phyloP scores from a whole-genome alignment of 768 basidiomycete species.

The Mrakia blollopis region DNA sequence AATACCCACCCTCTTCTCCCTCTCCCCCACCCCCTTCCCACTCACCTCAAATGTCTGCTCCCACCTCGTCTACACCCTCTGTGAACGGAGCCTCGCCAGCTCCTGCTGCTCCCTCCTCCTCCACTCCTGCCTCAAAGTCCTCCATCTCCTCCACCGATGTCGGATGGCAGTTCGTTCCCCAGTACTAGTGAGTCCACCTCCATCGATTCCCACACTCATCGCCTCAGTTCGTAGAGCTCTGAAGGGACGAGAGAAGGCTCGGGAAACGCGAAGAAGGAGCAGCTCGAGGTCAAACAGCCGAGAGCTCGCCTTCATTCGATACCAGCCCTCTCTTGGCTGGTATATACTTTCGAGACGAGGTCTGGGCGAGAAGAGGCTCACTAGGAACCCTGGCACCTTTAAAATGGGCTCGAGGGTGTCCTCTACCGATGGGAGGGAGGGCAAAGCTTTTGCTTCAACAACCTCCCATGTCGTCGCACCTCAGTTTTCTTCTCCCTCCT shows the following conservation, averaged over 20 bases:
- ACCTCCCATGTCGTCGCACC: no score
- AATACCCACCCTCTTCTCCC: background rate
- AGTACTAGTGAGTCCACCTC: slow-evolving; percentile 65
- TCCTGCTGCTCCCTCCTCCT: slow-evolving; percentile 10
- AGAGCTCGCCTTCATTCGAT: background rate
- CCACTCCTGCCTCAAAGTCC: background rate
- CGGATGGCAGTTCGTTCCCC: slow-evolving; percentile 98
- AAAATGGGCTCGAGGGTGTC: no score
- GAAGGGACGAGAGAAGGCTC: background rate
- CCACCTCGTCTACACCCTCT: slow-evolving; percentile 12
- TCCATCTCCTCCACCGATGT: slow-evolving; percentile 47
- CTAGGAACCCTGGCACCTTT: no score
- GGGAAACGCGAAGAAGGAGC: no score
- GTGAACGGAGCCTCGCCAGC: slow-evolving; percentile 2
- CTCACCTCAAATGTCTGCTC: slow-evolving; percentile 11
- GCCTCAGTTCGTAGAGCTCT: background rate
- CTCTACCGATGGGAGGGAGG: no score
- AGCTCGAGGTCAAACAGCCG: no score
- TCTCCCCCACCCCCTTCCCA: background rate
- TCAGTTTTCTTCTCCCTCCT: no score
- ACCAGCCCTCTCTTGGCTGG: no score
- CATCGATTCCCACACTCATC: background rate
- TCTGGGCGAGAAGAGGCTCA: no score
- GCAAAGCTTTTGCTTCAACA: no score
- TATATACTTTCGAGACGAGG: no score